phyloP scores from a whole-genome alignment of 2,329 filamentous ascomycete genomes.

The Paecilomyces sp. region DNA sequence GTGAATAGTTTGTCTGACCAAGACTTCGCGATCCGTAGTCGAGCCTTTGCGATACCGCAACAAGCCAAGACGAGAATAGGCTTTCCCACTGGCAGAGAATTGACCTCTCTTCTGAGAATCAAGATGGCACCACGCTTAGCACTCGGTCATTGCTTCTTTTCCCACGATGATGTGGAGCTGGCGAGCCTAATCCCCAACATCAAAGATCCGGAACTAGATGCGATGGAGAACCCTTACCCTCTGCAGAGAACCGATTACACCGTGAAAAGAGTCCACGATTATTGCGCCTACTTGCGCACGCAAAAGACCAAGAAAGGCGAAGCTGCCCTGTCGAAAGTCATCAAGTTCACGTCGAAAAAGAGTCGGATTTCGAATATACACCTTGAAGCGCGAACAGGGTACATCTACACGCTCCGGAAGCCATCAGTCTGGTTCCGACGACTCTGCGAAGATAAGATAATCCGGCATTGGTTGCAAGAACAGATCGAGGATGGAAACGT shows the following conservation, averaged over 20 bases:
- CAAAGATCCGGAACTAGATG: neutral
- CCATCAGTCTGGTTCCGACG: neutral
- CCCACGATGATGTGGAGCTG: neutral
- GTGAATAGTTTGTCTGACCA: neutral
- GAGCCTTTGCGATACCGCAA: neutral
- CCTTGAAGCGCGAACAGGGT: neutral
- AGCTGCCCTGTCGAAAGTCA: neutral
- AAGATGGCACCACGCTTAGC: neutral
- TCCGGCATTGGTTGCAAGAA: neutral
- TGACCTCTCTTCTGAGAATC: neutral
- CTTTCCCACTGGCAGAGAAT: neutral
- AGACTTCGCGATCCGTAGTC: neutral
- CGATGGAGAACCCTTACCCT: neutral
- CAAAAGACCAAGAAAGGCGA: neutral
- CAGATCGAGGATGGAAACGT: constrained; percentile 1
- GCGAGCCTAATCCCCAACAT: constrained; percentile 1
- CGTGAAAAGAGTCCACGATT: neutral
- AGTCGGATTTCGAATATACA: neutral
- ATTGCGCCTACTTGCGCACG: neutral
- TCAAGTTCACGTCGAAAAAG: neutral
- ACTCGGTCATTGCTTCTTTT: neutral
- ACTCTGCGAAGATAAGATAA: neutral
- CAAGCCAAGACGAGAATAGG: neutral
- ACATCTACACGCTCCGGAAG: neutral
- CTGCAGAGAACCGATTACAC: neutral